Base-by-base conservation (phyloP, 2,329 filamentous ascomycete species). In the Hymenoscyphus fraxineus region DNA sequence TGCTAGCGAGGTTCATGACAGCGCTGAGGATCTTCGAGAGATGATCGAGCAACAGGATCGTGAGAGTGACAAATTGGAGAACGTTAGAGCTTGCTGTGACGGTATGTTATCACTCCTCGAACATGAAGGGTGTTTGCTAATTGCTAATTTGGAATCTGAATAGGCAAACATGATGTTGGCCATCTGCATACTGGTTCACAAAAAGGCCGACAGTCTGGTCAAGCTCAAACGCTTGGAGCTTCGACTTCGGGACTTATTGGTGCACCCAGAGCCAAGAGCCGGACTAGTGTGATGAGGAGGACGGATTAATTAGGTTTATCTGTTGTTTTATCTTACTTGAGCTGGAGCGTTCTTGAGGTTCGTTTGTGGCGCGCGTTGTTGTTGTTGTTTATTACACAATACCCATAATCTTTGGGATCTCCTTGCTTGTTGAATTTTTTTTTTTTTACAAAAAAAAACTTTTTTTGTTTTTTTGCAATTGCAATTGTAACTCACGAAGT, bases 71-170 rank as follows among this genome's bases (percentile, higher is more conserved):
- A 84, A 88, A 67, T 82, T 98, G 72, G 94, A 98, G 82, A 97
- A 99, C 76, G 95, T 99, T 69, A 85, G 95, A 75, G 93, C 94
- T 65, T 99, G 95, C 80, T 99, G 95, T 78, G 95, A 98, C 84
- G 95, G 93, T 94, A 83, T 85, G 89, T 80, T 64, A 64, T 13
- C 40, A 31, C 13, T 12, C 19, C 47, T n/a, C 19, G 12, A 10
- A 31, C 6, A 19, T 13, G 35, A 39, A 6, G 13, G 32, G 19
- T 38, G 39, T 58, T 39, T 40, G 35, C 59, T 61, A 56, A 61
- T 39, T 40, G 35, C 59, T 61, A 56, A 61, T 72, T 77, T 51
- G 69, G 73, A 60, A 15, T 54, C n/a, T 35, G 60, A 12, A 44
- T 64, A 90, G 88, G 89, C 70, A 91, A 90, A 79, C 89, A 92